A percentile compares a stretch with the other conserved stretches of the same genome.
Evolutionary conservation across 2,329 filamentous ascomycete genomes (phyloP).

Genomic region (Colletotrichum musicola): DNA sequence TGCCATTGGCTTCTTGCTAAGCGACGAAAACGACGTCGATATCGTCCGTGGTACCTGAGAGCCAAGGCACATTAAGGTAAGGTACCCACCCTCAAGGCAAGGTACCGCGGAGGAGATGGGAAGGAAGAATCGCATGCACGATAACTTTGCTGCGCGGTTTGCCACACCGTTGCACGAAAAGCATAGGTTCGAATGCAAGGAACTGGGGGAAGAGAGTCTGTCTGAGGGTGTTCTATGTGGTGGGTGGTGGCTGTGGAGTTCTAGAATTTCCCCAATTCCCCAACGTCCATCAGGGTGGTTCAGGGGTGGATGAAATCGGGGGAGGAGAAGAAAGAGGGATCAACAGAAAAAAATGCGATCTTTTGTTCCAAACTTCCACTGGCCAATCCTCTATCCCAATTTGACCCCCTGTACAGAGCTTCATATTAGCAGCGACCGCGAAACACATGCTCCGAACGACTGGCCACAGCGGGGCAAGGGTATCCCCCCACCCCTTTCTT

Average conservation of each 20-base stretch:
- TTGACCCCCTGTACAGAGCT: not conserved
- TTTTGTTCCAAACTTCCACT: not conserved
- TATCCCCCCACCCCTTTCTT: not conserved
- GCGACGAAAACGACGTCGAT: constrained; percentile 27
- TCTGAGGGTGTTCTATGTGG: no score
- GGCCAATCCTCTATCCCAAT: no score
- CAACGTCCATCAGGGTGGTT: constrained; percentile 11
- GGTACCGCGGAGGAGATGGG: not conserved
- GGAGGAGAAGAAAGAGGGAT: not conserved
- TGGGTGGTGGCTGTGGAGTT: constrained; percentile 5
- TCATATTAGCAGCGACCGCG: not conserved
- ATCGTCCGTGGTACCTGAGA: not conserved
- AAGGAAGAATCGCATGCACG: constrained; percentile 9
- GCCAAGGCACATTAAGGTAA: no score
- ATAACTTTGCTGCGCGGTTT: constrained; percentile 10
- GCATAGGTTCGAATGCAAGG: no score
- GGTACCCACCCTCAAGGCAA: no score
- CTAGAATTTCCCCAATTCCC: constrained; percentile 27
- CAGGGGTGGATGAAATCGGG: constrained; percentile 5
- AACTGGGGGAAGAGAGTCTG: no score
- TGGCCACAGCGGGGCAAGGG: constrained; percentile 36
- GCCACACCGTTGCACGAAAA: constrained; percentile 14
- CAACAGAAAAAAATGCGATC: not conserved
- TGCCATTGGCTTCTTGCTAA: constrained; percentile 6
- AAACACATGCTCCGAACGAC: constrained; percentile 29